Conservation (phyloP, 2,329 filamentous ascomycete genomes). For the Trichoderma arundinaceum region DNA sequence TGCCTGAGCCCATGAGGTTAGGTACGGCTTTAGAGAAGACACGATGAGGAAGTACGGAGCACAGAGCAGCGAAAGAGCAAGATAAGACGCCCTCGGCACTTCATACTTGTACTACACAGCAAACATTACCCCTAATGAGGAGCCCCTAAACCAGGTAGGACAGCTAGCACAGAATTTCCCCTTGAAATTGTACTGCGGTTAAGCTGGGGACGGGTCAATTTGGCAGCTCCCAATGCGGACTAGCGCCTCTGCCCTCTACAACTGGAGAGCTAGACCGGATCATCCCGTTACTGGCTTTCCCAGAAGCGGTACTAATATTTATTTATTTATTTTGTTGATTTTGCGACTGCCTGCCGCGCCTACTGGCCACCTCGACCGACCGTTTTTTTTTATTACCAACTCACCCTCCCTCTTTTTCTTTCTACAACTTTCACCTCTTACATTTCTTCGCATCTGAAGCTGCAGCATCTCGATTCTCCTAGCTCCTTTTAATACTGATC, state of each 20-base stretch:
- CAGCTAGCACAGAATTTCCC: constrained; percentile 24
- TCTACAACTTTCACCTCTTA: constrained; percentile 21
- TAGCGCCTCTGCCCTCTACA: constrained; percentile 15
- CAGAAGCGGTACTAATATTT: constrained; percentile 5
- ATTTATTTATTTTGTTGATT: constrained; percentile 26
- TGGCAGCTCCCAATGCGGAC: constrained; percentile 27
- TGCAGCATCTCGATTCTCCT: constrained; percentile 25
- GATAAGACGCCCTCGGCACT: not conserved
- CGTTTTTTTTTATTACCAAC: constrained; percentile 26
- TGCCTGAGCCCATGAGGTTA: not conserved
- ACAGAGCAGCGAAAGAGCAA: not conserved
- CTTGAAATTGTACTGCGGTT: constrained; percentile 28
- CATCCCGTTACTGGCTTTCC: constrained; percentile 25
- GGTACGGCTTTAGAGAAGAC: not conserved
- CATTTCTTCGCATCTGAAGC: constrained; percentile 25
- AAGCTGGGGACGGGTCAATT: constrained; percentile 12
- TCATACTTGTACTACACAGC: not conserved
- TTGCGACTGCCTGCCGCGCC: constrained; percentile 30
- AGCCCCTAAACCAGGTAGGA: constrained; percentile 29
- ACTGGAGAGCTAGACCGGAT: constrained; percentile 29
- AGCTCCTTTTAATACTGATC: constrained; percentile 20
- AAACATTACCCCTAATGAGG: constrained; percentile 17
- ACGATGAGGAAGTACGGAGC: not conserved
- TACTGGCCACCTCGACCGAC: constrained; percentile 28
- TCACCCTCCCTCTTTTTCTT: constrained; percentile 19